Evolutionary conservation across 192 early-diverging fungal genomes (phyloP), one percentile per base, ranked within the genome.

Genomic region (Entomortierella beljakovae): DNA sequence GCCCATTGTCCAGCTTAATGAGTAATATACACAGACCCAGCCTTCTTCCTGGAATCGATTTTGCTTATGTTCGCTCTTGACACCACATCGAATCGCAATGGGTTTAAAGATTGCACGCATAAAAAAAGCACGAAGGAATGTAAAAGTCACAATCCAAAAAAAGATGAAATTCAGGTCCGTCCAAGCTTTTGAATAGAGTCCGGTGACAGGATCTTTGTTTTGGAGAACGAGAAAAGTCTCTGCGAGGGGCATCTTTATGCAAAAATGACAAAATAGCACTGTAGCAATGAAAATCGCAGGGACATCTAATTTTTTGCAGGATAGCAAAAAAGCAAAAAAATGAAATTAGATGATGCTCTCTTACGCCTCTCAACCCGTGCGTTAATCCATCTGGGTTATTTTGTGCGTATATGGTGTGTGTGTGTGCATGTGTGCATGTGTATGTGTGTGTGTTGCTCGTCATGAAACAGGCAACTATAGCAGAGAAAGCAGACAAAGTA

Each of bases 1-100:
- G 22, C 92, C 92, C 42, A 86, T 68, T 8, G 73, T 59, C 61
- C 83, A 88, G 25, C 87, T 88, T 11, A 81, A n/a, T 5, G 84
- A 80, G 68, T 91, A 94, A 76, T 91, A 94, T 16, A 94, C 61
- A 26, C 86, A 85, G 34, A 86, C 74, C 90, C 92, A 94, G 2
- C 89, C 85, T 34, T 94, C 92, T 53, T 94, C 93, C 54, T 85
- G 82, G 64, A 94, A 93, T 22, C 93, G 84, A 11, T 63, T 69
- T n/a, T 56, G 59, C 35, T 84, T 83, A 42, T 83, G 84, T 22
- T 71, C 61, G 33, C 71, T 64, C 57, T 68, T 31, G 48, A 75
- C 43, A 6, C 71, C 51, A 26, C 57, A 57, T 60, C 71, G 66
- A 28, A 68, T 25, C 6, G 64, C 83, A 55, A 87, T 49, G 7